phyloP scores from a whole-genome alignment of 257 asterid genomes.

The Nicotiana obtusifolia region DNA sequence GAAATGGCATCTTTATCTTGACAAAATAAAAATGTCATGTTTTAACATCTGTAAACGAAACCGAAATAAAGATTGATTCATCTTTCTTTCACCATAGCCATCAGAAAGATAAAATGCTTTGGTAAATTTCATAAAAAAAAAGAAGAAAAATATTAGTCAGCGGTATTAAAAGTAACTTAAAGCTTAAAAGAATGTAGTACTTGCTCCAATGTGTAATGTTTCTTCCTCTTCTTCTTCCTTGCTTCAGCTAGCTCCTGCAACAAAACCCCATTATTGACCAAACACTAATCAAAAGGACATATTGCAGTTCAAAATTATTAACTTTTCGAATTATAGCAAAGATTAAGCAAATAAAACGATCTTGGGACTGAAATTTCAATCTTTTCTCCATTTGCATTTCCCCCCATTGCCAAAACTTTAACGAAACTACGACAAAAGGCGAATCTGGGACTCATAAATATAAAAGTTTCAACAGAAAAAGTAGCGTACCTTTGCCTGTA shows the following conservation, averaged over 20 bases:
- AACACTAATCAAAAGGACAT: not conserved
- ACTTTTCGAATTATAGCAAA: not conserved
- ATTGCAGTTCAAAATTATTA: not conserved
- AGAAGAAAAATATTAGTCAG: not conserved
- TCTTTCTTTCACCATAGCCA: not conserved
- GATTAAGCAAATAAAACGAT: not conserved
- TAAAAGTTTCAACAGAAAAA: not conserved
- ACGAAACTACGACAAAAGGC: not conserved
- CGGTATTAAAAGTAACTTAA: not conserved
- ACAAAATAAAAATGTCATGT: not conserved
- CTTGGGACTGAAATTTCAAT: not conserved
- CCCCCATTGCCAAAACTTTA: not conserved
- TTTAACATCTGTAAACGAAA: not conserved
- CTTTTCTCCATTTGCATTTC: not conserved
- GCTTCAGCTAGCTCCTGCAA: conserved; percentile 76
- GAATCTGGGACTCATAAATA: not conserved
- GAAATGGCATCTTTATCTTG: not conserved
- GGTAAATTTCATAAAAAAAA: not conserved
- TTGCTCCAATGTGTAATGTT: conserved; percentile 79
- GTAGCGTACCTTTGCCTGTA: conserved; percentile 54
- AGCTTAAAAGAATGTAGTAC: conserved; percentile 29
- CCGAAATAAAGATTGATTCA: not conserved
- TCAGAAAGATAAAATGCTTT: not conserved
- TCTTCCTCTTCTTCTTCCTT: conserved; percentile 85
- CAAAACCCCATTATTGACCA: not conserved